A percentile compares a stretch with the other conserved stretches of the same genome.
phyloP scores from a whole-genome alignment of 306 rosid species.

The Geum urbanum region DNA sequence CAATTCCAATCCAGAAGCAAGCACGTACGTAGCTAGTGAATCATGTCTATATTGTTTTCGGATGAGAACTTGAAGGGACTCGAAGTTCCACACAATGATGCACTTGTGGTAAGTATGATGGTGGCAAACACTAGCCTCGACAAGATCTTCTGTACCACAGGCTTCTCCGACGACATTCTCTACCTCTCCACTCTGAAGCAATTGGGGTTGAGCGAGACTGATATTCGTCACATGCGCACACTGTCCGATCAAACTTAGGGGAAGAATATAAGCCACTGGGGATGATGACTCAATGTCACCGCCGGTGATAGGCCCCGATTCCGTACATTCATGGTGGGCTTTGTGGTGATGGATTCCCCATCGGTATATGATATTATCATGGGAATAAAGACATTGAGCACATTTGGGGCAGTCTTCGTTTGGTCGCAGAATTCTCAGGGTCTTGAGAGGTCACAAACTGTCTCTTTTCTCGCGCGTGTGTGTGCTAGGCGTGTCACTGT shows the following conservation, averaged over 20 bases:
- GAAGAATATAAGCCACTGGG: not conserved
- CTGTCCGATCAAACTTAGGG: not conserved
- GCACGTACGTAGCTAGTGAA: too few species aligned
- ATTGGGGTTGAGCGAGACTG: slow-evolving; percentile 3
- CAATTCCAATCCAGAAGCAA: too few species aligned
- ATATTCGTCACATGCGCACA: not conserved
- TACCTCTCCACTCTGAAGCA: not conserved
- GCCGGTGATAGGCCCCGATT: slow-evolving; percentile 5
- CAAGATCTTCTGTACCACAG: not conserved
- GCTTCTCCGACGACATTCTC: not conserved
- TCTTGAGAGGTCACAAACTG: too few species aligned
- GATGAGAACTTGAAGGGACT: not conserved
- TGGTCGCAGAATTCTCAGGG: too few species aligned
- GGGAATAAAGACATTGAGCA: too few species aligned
- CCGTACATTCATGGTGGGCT: not conserved
- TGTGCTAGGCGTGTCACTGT: too few species aligned
- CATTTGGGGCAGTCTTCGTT: too few species aligned
- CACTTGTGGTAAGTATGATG: slow-evolving; percentile 1
- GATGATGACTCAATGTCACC: slow-evolving; percentile 8
- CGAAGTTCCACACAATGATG: not conserved
- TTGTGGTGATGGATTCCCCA: not conserved
- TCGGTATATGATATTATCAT: not conserved
- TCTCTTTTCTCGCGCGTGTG: too few species aligned
- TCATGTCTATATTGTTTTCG: too few species aligned
- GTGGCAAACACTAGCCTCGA: not conserved